These are phyloP conservation scores for Eutrema japonicum DNA, from an alignment of 345 rosid species.

Conservation along the genomic window DNA sequence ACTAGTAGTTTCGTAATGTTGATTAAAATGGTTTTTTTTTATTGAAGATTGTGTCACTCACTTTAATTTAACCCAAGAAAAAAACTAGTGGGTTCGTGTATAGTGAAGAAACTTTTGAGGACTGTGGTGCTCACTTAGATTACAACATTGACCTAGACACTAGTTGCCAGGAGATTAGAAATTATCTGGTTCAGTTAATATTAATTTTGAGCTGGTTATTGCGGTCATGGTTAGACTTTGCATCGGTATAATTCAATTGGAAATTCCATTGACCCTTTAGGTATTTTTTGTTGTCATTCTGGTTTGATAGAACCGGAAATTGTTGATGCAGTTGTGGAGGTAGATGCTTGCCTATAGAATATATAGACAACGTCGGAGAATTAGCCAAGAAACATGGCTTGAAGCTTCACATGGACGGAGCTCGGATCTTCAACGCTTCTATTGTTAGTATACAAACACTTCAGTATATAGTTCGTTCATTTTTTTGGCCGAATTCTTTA, in stretches of 20 bases:
- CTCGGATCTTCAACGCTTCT: conserved; percentile 93
- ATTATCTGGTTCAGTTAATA: not conserved
- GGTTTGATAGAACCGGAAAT: conserved; percentile 16
- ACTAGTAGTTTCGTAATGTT: not conserved
- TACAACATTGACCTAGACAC: not conserved
- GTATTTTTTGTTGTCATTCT: not conserved
- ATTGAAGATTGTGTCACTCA: too few species aligned
- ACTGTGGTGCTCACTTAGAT: not conserved
- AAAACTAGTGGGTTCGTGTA: not conserved
- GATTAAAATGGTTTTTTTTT: not conserved
- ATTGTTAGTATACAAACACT: conserved; percentile 57
- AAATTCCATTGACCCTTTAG: not conserved
- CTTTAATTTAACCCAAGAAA: too few species aligned
- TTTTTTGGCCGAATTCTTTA: not conserved
- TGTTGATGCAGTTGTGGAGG: conserved; percentile 77
- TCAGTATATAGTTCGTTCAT: not conserved
- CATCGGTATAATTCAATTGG: not conserved
- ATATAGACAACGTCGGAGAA: conserved; percentile 73
- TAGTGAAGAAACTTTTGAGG: not conserved
- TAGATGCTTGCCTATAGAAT: conserved; percentile 72
- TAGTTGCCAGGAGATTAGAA: not conserved
- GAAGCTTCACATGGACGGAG: conserved; percentile 96
- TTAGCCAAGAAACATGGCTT: conserved; percentile 78
- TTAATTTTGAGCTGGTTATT: not conserved
- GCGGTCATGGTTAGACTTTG: not conserved